Evolutionary conservation across 257 asterid species (phyloP).

Genomic region (Asclepias syriaca): DNA sequence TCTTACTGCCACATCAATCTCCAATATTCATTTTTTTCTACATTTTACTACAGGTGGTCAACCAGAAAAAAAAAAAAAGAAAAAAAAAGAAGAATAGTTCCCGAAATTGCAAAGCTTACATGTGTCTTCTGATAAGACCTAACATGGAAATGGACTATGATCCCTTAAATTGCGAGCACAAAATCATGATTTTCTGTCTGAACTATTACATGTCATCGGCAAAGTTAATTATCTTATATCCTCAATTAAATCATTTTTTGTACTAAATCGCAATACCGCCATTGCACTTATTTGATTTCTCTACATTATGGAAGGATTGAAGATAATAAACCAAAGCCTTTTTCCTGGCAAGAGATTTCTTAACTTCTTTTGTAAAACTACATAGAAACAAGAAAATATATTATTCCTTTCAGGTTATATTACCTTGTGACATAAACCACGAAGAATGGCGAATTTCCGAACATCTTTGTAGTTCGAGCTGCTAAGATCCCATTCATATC

Average conservation of each 20-base stretch:
- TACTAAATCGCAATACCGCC: not conserved
- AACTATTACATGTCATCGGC: not conserved
- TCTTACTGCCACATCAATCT: not conserved
- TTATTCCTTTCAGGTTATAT: constrained; percentile 8
- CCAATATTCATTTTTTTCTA: not conserved
- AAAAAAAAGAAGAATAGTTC: too few species aligned
- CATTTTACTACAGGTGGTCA: not conserved
- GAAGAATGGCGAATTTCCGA: constrained; percentile 80
- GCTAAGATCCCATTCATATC: constrained; percentile 76
- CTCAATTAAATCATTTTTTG: not conserved
- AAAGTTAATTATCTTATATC: not conserved
- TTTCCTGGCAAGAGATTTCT: not conserved
- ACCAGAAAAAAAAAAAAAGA: not conserved
- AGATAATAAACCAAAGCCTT: not conserved
- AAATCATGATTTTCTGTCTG: not conserved
- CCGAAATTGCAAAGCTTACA: not conserved
- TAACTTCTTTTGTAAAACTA: not conserved
- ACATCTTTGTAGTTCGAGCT: constrained; percentile 64
- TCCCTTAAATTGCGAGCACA: not conserved
- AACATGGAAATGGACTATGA: not conserved
- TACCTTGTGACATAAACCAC: constrained; percentile 96
- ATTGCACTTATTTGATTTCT: not conserved
- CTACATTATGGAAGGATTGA: not conserved
- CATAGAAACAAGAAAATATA: constrained; percentile 4
- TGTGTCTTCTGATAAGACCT: not conserved